Conservation (phyloP, 2,329 filamentous ascomycete genomes). For the Colletotrichum camelliae region DNA sequence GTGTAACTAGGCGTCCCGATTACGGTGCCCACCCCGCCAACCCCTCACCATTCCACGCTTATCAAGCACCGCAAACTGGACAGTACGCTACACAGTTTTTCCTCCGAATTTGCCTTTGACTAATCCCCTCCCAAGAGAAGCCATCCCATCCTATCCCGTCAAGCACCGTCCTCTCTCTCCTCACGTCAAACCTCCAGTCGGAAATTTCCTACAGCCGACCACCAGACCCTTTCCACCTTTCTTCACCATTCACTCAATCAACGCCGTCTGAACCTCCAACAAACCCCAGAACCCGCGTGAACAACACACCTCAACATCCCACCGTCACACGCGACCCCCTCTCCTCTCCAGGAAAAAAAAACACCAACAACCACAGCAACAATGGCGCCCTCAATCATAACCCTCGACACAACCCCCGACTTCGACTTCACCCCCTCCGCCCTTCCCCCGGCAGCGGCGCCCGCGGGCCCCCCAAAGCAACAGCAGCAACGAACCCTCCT, state of each 20-base stretch:
- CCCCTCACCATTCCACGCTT: slow-evolving; percentile 20
- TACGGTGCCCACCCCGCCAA: slow-evolving; percentile 20
- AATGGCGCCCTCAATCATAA: slow-evolving; percentile 59
- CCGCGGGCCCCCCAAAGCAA: slow-evolving; percentile 28
- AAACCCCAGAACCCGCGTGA: background rate
- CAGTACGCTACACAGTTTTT: slow-evolving; percentile 15
- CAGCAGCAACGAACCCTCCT: slow-evolving; percentile 70
- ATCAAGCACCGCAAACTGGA: slow-evolving; percentile 10
- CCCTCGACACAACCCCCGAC: slow-evolving; percentile 62
- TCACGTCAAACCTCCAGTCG: background rate
- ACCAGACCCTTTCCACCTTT: background rate
- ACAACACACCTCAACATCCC: background rate
- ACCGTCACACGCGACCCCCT: background rate
- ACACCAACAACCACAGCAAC: slow-evolving; percentile 15
- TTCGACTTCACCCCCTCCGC: slow-evolving; percentile 43
- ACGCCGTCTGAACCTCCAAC: background rate
- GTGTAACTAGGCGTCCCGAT: background rate
- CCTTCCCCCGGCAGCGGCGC: slow-evolving; percentile 25
- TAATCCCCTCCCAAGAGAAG: slow-evolving; percentile 4
- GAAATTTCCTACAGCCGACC: background rate
- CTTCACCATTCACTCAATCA: background rate
- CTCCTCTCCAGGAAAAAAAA: background rate
- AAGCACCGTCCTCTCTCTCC: background rate
- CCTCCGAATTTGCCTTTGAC: slow-evolving; percentile 5
- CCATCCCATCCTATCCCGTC: background rate